Evolutionary conservation across 2,329 filamentous ascomycete species (phyloP).

Genomic region (Huntiella abstrusa): DNA sequence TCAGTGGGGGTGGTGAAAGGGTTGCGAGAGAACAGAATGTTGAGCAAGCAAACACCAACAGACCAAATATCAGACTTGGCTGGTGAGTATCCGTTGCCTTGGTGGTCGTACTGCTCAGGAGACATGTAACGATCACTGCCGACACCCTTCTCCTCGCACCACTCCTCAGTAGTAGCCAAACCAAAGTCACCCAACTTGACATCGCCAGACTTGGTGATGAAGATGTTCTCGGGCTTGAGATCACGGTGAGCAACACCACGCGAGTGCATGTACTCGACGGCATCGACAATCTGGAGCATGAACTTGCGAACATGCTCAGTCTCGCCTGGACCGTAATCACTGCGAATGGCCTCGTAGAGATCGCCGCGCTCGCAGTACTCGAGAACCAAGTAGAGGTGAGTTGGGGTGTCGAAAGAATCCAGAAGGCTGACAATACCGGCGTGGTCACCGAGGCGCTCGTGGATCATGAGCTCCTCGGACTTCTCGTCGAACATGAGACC

Average conservation of each 20-base stretch:
- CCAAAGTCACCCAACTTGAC: slow-evolving; percentile 98
- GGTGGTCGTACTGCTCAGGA: slow-evolving; percentile 89
- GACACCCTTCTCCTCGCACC: slow-evolving; percentile 83
- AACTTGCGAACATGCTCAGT: slow-evolving; percentile 94
- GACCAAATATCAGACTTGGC: slow-evolving; percentile 93
- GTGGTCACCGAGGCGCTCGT: slow-evolving; percentile 60
- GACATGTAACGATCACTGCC: slow-evolving; percentile 99
- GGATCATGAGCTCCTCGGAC: slow-evolving; percentile 54
- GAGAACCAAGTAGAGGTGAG: slow-evolving; percentile 79
- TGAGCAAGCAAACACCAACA: slow-evolving; percentile 87
- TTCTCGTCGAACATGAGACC: slow-evolving; percentile 2
- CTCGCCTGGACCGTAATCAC: slow-evolving; percentile 70
- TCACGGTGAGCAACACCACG: slow-evolving; percentile 91
- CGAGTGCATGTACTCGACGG: slow-evolving; percentile 75
- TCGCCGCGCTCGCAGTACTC: slow-evolving; percentile 94
- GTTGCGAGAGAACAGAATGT: slow-evolving; percentile 91
- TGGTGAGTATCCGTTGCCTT: slow-evolving; percentile 73
- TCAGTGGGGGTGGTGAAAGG: slow-evolving; percentile 82
- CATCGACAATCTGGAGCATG: slow-evolving; percentile 85
- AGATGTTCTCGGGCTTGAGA: slow-evolving; percentile 99
- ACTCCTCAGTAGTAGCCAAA: slow-evolving; percentile 70
- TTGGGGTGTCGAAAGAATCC: slow-evolving; percentile 76
- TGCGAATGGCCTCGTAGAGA: slow-evolving; percentile 89
- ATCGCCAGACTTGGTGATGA: slow-evolving; percentile 64
- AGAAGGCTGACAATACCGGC: slow-evolving; percentile 87